Percentiles rank a stretch among this genome's conserved stretches.
Evolutionary conservation across 2,329 filamentous ascomycete species (phyloP).

Genomic region (Arthroderma sp.): DNA sequence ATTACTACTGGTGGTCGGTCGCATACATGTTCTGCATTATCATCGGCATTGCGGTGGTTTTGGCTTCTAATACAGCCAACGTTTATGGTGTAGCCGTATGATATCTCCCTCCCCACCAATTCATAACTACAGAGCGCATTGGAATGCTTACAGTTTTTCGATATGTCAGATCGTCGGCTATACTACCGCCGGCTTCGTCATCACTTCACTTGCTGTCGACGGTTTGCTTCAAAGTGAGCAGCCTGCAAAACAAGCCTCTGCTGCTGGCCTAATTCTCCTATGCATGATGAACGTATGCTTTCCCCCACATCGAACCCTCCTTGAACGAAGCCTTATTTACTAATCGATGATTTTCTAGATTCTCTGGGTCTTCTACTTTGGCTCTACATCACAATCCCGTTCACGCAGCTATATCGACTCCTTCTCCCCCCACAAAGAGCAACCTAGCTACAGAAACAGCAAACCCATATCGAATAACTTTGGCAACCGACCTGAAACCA

Average conservation of each 20-base stretch:
- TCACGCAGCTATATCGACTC: conserved; percentile 90
- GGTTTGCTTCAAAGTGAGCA: conserved; percentile 64
- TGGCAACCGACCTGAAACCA: conserved; percentile 66
- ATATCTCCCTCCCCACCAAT: conserved; percentile 4
- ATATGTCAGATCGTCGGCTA: conserved; percentile 62
- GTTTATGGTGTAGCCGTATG: conserved; percentile 78
- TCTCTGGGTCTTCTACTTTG: conserved; percentile 98
- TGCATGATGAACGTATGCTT: conserved; percentile 76
- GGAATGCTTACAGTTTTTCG: conserved; percentile 16
- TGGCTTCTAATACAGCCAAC: conserved; percentile 70
- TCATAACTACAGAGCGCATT: not conserved
- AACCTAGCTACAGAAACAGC: conserved; percentile 46
- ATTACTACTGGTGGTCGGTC: conserved; percentile 84
- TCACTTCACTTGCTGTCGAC: conserved; percentile 78
- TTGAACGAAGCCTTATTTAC: not conserved
- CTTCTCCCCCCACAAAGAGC: conserved; percentile 83
- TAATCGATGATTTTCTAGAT: conserved; percentile 44
- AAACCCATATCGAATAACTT: conserved; percentile 62
- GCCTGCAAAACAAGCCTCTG: conserved; percentile 63
- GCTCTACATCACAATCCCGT: conserved; percentile 73
- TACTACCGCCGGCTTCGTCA: conserved; percentile 66
- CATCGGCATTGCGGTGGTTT: conserved; percentile 62
- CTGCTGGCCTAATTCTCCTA: conserved; percentile 83
- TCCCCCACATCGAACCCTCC: not conserved
- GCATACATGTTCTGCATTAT: conserved; percentile 79